These are phyloP conservation scores for Biancaea sappan DNA, from an alignment of 306 rosid genomes.

Conservation along the genomic window DNA sequence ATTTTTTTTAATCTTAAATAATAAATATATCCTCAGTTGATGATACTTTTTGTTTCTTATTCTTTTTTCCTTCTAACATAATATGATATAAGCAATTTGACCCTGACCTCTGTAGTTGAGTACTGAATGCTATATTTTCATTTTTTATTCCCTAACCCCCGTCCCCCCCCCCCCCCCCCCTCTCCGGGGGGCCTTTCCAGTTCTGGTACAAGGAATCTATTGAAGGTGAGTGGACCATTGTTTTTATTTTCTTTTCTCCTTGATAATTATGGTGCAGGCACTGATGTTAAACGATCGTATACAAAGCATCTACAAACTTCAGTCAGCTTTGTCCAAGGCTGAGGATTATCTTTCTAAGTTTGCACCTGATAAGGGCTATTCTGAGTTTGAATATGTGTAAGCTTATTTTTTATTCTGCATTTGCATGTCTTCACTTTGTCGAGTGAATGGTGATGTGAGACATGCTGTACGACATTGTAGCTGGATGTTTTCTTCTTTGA, in stretches of 20 bases:
- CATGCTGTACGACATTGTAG: not conserved
- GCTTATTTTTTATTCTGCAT: slow-evolving; percentile 21
- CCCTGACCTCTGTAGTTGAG: not conserved
- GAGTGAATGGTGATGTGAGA: slow-evolving; percentile 2
- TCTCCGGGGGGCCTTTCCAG: too few relatives aligned
- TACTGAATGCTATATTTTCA: not conserved
- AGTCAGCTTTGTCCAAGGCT: slow-evolving; percentile 70
- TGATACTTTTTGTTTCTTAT: not conserved
- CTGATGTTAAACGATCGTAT: slow-evolving; percentile 86
- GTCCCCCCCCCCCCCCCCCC: too few relatives aligned
- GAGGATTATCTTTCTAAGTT: slow-evolving; percentile 78
- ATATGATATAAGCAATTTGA: not conserved
- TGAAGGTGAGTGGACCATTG: not conserved
- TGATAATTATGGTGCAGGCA: slow-evolving; percentile 50
- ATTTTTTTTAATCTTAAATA: not conserved
- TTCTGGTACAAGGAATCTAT: slow-evolving; percentile 4
- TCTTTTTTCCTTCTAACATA: not conserved
- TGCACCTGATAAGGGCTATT: slow-evolving; percentile 51
- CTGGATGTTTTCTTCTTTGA: slow-evolving; percentile 3
- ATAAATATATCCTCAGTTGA: not conserved
- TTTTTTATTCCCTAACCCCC: too few relatives aligned
- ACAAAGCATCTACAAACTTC: slow-evolving; percentile 65
- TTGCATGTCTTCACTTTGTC: not conserved
- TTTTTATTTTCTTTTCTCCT: not conserved
- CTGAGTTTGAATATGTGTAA: slow-evolving; percentile 85